phyloP scores from a whole-genome alignment of 192 early-diverging fungal genomes.

The Helicostylum pulchrum region DNA sequence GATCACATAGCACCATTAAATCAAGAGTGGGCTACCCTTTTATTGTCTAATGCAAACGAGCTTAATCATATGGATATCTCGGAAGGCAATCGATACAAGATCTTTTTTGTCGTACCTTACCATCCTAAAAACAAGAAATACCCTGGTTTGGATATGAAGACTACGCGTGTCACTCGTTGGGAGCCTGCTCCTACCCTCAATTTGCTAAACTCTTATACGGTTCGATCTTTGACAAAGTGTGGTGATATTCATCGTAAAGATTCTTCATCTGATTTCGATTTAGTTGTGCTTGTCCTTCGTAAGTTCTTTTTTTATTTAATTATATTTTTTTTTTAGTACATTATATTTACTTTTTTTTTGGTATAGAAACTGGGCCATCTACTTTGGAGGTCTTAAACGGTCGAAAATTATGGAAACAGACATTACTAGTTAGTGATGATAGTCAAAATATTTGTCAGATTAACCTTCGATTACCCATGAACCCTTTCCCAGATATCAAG shows the following conservation, averaged over 20 bases:
- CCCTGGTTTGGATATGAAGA: conserved; percentile 8
- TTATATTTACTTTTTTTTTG: background rate
- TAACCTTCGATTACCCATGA: background rate
- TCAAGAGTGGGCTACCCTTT: conserved; percentile 31
- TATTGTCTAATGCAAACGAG: conserved; percentile 48
- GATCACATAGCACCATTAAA: conserved; percentile 29
- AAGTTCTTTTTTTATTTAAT: background rate
- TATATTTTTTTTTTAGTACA: background rate
- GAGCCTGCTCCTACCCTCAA: background rate
- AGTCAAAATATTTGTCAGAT: conserved; percentile 25
- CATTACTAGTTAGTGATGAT: conserved; percentile 23
- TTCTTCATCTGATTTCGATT: conserved; percentile 29
- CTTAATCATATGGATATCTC: conserved; percentile 29
- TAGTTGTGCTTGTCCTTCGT: conserved; percentile 46
- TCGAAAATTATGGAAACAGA: conserved; percentile 9
- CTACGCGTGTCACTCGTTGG: conserved; percentile 16
- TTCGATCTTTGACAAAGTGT: conserved; percentile 14
- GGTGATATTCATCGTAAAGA: conserved; percentile 19
- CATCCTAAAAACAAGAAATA: conserved; percentile 11
- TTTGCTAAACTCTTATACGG: background rate
- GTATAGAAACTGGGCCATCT: conserved; percentile 3
- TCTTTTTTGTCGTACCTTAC: conserved; percentile 30
- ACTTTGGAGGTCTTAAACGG: conserved; percentile 6
- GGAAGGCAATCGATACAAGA: conserved; percentile 57
- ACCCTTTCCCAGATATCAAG: background rate